Base-by-base conservation (phyloP, 2,329 filamentous ascomycete species). In the Ophioceras dolichostomum region DNA sequence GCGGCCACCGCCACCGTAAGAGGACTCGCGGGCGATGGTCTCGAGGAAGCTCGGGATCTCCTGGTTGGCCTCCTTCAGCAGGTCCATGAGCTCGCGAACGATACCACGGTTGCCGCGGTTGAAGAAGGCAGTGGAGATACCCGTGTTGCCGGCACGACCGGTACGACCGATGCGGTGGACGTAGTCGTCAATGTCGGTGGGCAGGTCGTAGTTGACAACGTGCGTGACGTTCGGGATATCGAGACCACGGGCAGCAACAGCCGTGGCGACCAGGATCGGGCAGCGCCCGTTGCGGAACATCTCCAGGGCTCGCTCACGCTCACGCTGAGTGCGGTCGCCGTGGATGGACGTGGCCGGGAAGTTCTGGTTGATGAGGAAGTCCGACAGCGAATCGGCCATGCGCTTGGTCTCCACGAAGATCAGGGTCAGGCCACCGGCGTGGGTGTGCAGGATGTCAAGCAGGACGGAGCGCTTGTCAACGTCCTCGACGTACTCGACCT, bases 371-470 rank as follows among this genome's bases (percentile, higher is more conserved):
- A 96, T 93, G 43, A 98, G 69, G 73, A 95, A 98, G 59, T 98
- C 91, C 44, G 88, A 96, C 38, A 98, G 72, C 13, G 88, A 89
- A 62, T 98, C 91, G 43, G 91, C 91, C 88, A 96, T 96, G 51
- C 91, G 89, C 80, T 98, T 98, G 43, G 91, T 96, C 73, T 96
- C 91, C 45, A 98, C 91, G 65, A 98, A 98, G 58, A 98, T 95
- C 44, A 98, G 70, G 13, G 89, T 96, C 43, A 96, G 73, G 54
- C 88, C 88, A 43, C 68, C 39, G 41, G 80, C 84, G 53, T 95
- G 86, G 30, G 86, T 94, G 73, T 96, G 89, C 39, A 98, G 79
- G 47, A 98, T 96, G 54, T 98, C 91, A 43, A 98, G 76, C 34
- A 98, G 78, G 45, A 96, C 88, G 39, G 91, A 96, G 59, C 88